Conservation (phyloP, 179 eudicot species). For the Silene noctiflora region DNA sequence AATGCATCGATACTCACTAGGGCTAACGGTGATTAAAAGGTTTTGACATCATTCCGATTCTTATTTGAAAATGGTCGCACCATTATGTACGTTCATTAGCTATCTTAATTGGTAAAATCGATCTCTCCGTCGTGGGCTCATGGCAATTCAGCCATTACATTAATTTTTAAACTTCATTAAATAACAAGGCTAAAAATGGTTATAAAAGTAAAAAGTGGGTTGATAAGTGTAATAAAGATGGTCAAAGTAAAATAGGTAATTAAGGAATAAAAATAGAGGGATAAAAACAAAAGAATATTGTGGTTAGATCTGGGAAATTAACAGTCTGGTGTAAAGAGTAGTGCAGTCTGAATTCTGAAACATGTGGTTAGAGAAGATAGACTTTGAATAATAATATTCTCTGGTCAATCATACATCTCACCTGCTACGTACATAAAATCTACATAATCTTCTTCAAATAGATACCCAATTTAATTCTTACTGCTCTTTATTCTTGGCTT, state of each 20-base stretch:
- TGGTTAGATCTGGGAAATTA: constrained; percentile 9
- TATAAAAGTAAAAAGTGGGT: neutral
- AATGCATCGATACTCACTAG: no score
- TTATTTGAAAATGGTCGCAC: neutral
- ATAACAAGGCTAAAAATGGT: constrained; percentile 7
- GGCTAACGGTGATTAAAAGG: no score
- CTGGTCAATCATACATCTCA: constrained; percentile 8
- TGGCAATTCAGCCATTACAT: neutral
- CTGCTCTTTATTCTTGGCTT: neutral
- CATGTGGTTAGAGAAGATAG: constrained; percentile 11
- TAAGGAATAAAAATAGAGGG: neutral
- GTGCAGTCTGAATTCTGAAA: constrained; percentile 4
- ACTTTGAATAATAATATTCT: constrained; percentile 16
- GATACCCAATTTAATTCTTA: neutral
- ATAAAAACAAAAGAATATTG: neutral
- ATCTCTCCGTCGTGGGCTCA: no score
- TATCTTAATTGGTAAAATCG: no score
- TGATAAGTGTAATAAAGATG: neutral
- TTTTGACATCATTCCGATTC: neutral
- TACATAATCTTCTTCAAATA: neutral
- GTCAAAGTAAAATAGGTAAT: constrained; percentile 2
- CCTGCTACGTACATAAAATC: constrained; percentile 7
- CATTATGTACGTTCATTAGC: no score
- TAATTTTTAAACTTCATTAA: neutral
- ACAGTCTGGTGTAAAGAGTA: neutral